phyloP scores from a whole-genome alignment of 345 rosid species.

The Salix brachista region DNA sequence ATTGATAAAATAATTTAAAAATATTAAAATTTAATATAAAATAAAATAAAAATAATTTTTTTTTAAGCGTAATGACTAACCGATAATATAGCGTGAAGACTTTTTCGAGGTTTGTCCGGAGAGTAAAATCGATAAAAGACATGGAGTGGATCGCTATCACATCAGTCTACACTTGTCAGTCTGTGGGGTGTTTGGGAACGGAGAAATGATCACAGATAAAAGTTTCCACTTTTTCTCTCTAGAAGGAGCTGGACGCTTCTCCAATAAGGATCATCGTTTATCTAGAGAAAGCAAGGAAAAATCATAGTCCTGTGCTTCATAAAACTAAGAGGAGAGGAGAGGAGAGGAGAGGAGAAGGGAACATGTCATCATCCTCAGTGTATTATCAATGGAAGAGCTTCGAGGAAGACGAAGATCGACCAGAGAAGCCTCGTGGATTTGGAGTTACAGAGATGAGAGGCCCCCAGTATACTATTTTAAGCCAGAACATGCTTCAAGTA shows the following conservation, averaged over 20 bases:
- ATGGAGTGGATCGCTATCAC: neutral
- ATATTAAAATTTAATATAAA: too few relatives aligned
- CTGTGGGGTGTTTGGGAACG: neutral
- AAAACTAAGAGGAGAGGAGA: neutral
- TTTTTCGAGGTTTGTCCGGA: too few relatives aligned
- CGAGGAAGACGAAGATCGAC: constrained; percentile 78
- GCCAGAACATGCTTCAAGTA: constrained; percentile 68
- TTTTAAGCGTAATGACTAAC: too few relatives aligned
- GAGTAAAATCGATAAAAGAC: too few relatives aligned
- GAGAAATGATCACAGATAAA: too few relatives aligned
- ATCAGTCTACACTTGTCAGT: neutral
- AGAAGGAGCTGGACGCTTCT: neutral
- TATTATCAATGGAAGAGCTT: constrained; percentile 66
- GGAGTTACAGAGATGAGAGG: constrained; percentile 93
- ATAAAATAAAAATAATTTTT: too few relatives aligned
- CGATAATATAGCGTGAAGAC: too few relatives aligned
- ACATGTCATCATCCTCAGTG: constrained; percentile 36
- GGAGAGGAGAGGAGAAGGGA: neutral
- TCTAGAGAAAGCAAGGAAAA: neutral
- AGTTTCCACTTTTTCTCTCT: neutral
- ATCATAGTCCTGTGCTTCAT: neutral
- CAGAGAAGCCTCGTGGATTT: constrained; percentile 80
- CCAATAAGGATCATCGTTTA: neutral
- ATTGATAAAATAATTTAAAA: too few relatives aligned
- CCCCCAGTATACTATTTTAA: constrained; percentile 61